A percentile compares a stretch with the other conserved stretches of the same genome.
phyloP scores from a whole-genome alignment of 2,329 filamentous ascomycete species.

The Apiospora hydei region DNA sequence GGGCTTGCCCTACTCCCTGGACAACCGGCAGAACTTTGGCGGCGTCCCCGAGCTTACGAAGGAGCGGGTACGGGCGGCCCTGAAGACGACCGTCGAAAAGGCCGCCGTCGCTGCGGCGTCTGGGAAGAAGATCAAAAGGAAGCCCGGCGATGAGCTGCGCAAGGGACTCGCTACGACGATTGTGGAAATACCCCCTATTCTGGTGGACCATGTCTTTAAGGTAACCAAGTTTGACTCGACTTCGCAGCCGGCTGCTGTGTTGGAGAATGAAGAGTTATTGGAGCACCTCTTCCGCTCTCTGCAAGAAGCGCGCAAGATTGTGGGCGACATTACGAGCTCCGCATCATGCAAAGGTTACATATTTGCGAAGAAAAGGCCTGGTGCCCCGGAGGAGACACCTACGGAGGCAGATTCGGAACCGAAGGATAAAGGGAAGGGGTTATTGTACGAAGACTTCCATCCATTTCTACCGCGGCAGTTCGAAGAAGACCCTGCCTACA shows the following conservation, averaged over 20 bases:
- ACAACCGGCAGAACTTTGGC: conserved; percentile 82
- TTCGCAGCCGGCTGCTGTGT: conserved; percentile 70
- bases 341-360: conserved; percentile 83
- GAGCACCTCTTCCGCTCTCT: conserved; percentile 73
- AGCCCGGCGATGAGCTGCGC: conserved; percentile 76
- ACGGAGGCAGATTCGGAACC: conserved; percentile 41
- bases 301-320: conserved; percentile 72
- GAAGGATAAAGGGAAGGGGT: conserved; percentile 48
- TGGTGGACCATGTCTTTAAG: conserved; percentile 86
- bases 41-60: conserved; percentile 78
- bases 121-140: conserved; percentile 75
- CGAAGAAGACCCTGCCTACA: conserved; percentile 67
- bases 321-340: conserved; percentile 72
- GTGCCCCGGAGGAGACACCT: conserved; percentile 31
- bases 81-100: conserved; percentile 71
- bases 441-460: conserved; percentile 94
- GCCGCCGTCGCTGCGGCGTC: conserved; percentile 58
- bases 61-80: conserved; percentile 72
- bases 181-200: conserved; percentile 84
- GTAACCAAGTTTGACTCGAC: conserved; percentile 73
- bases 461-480: conserved; percentile 88
- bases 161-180: conserved; percentile 85
- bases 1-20: conserved; percentile 79
- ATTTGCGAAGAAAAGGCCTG: conserved; percentile 70
- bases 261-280: conserved; percentile 70